Evolutionary conservation across 768 basidiomycete genomes (phyloP), one percentile per base, ranked within the genome.

Genomic region (Leccinum longicurvipes): DNA sequence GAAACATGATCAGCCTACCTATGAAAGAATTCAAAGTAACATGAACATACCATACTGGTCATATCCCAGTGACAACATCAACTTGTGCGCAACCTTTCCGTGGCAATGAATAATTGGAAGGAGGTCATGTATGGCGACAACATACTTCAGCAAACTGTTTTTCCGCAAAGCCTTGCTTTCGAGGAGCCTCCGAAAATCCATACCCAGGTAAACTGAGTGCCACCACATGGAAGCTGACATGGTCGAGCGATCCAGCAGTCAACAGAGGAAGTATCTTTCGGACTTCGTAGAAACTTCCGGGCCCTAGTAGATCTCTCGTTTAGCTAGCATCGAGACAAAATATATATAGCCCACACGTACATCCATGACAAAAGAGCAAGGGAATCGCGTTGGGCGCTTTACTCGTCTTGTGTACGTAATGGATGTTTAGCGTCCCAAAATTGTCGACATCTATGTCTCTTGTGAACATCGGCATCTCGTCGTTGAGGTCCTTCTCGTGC

Each of bases 341-440:
- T n/a, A 15, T 3, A n/a, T 34, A 46, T 4, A 50, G 44, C 19
- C 1, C 3, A 10, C 14, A 70, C 74, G 36, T 53, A 76, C 84
- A 86, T 36, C 85, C 85, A 54, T 86, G 84, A n/a, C 84, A 76
- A 58, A 81, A 85, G 25, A 85, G 68, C n/a, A 87, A 64, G 2
- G 84, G 83, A 29, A 86, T 80, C 0, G 84, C 82, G 17, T 71
- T 66, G 3, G 58, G 58, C 0, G 72, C 58, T 11, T 57, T 54
- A 61, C 83, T 84, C 65, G 70, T 76, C 67, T 81, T 73, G 64
- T 85, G 83, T 12, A 85, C 75, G 52, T 82, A 86, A 58, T 87
- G 84, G 6, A 85, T 76, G 57, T 79, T 77, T 42, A 84, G 68
- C 5, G 70, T 63, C 0, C 78, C 81, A 53, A 77, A 77, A 3